These are phyloP conservation scores for Schizosaccharomyces osmophilus DNA, from an alignment of 805 yeast genomes.

Conservation along the genomic window DNA sequence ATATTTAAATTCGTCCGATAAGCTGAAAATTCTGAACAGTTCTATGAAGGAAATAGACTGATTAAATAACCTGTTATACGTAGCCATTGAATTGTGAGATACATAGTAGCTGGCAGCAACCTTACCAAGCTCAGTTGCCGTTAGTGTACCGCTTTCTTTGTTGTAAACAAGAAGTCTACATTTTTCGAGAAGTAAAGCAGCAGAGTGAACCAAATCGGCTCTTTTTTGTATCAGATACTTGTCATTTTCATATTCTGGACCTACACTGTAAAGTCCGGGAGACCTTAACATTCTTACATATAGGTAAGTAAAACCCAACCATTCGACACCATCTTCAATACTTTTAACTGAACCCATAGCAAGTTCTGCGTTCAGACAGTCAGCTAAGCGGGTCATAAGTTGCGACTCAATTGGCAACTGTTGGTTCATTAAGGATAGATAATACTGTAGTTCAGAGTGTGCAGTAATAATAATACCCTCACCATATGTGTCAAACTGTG, in stretches of 20 bases:
- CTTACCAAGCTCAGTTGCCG: constrained; percentile 47
- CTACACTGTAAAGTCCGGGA: constrained; percentile 54
- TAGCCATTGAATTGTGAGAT: constrained; percentile 42
- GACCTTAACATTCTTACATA: constrained; percentile 53
- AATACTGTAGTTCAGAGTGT: constrained; percentile 65
- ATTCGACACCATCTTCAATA: constrained; percentile 42
- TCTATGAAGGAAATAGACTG: constrained; percentile 51
- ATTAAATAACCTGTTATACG: constrained; percentile 35
- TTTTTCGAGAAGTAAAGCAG: constrained; percentile 32
- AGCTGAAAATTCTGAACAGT: constrained; percentile 47
- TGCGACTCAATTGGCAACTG: constrained; percentile 86
- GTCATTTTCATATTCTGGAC: constrained; percentile 35
- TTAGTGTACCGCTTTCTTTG: constrained; percentile 21
- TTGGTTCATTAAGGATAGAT: constrained; percentile 70
- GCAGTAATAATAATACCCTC: constrained; percentile 83
- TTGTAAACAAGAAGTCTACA: constrained; percentile 40
- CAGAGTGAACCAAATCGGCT: constrained; percentile 51
- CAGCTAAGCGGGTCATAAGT: constrained; percentile 42
- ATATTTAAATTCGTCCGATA: constrained; percentile 63
- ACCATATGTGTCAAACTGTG: constrained; percentile 75
- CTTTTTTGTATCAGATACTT: constrained; percentile 27
- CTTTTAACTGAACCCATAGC: constrained; percentile 41
- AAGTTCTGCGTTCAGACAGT: constrained; percentile 66
- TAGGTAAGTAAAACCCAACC: constrained; percentile 63
- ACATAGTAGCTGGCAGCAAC: constrained; percentile 77